Evolutionary conservation across 768 basidiomycete species (phyloP), one percentile per base, ranked within the genome.

Genomic region (Paxillus rubicundulus): DNA sequence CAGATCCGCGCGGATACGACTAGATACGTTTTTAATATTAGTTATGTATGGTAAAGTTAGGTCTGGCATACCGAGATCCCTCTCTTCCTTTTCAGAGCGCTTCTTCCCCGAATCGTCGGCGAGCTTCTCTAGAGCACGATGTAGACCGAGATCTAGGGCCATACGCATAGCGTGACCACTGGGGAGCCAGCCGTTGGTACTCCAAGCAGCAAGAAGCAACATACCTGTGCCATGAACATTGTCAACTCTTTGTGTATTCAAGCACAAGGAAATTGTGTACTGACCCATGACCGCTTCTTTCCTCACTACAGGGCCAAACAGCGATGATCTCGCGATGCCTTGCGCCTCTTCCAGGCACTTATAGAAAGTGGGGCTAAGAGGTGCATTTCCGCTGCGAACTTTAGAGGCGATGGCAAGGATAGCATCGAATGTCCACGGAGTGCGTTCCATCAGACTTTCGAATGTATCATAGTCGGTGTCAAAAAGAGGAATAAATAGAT

Each of bases 161-260:
- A 96, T 96, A 47, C 95, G 84, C 84, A 97, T 86, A 6, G 95
- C 95, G 64, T 98, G 95, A 3, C 95, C 95, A 61, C 89, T 89
- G 9, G 94, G 92, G 42, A 98, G 78, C 92, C 92, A 98, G 0
- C 92, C 93, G 56, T 93, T 92, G 34, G 92, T 91, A 63, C 87
- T 90, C 91, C 92, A 96, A 5, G 93, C 92, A 27, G 92, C 90
- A 42, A 97, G 76, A 28, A 98, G 77, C 10, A 96, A 73, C 92
- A 94, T 96, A 9, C 91, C 92, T 92, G 63, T 43, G 43, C 43
- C 12, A 4, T 16, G 7, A 39, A 51, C 13, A 20, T 61, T 39
- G 55, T 48, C 21, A 24, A 37, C 8, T 13, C 37, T 16, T 49
- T n/a, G n/a, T 20, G 42, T 13, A 53, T 30, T 39, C 10, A 36